These are phyloP conservation scores for Porcisia deanei DNA, from an alignment of 208 protist genomes.

Conservation along the genomic window DNA sequence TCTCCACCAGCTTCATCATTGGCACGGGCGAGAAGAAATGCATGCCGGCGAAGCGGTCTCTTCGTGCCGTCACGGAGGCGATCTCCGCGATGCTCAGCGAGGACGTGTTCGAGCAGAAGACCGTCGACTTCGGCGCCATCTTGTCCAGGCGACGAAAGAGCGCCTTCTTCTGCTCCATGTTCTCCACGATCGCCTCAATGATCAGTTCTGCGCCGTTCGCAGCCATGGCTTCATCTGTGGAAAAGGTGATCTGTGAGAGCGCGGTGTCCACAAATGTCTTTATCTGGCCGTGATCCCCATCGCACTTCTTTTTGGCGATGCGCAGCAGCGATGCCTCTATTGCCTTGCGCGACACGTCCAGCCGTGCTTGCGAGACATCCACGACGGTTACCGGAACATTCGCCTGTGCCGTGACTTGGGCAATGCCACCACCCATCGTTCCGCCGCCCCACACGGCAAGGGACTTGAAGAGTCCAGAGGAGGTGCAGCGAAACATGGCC, in stretches of 20 bases:
- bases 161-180: slow-evolving; percentile 64
- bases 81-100: slow-evolving; percentile 76
- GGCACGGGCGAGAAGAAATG: slow-evolving; percentile 93
- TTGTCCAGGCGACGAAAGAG: slow-evolving; percentile 56
- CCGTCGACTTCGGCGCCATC: slow-evolving; percentile 50
- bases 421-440: slow-evolving; percentile 80
- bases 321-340: slow-evolving; percentile 56
- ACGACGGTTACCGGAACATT: slow-evolving; percentile 60
- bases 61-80: slow-evolving; percentile 47
- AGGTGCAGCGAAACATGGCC: slow-evolving; percentile 27
- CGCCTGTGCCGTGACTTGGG: slow-evolving; percentile 54
- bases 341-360: slow-evolving; percentile 44
- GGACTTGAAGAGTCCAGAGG: slow-evolving; percentile 36
- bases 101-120: slow-evolving; percentile 90
- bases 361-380: slow-evolving; percentile 56
- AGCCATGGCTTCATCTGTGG: slow-evolving; percentile 49
- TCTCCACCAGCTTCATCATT: slow-evolving; percentile 92
- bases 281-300: slow-evolving; percentile 43
- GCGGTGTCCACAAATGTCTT: slow-evolving; percentile 45
- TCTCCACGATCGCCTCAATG: slow-evolving; percentile 70
- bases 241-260: slow-evolving; percentile 58
- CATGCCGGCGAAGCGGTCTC: slow-evolving; percentile 74
- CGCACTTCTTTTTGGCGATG: slow-evolving; percentile 65
- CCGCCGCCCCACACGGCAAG: slow-evolving; percentile 65
- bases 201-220: slow-evolving; percentile 48